These are phyloP conservation scores for Saccharata proteae DNA, from an alignment of 2,329 filamentous ascomycete genomes.

Conservation along the genomic window DNA sequence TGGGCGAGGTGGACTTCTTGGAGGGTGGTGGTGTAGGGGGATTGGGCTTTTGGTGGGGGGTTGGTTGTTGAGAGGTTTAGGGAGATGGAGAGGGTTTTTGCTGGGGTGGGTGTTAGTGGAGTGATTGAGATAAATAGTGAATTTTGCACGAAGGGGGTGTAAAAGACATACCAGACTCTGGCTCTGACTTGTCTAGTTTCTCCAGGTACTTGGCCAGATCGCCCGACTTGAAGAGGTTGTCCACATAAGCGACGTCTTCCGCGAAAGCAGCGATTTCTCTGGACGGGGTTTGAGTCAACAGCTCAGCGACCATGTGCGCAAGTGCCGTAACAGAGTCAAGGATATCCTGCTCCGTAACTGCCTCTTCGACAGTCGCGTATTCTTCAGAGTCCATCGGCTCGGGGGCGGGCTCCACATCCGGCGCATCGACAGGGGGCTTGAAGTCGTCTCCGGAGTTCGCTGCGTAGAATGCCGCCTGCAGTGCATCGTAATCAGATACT, in stretches of 20 bases:
- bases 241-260: conserved; percentile 40
- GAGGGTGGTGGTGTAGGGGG: conserved; percentile 41
- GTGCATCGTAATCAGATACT: conserved; percentile 33
- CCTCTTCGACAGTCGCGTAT: conserved; percentile 56
- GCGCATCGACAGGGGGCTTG: conserved; percentile 14
- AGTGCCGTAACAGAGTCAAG: conserved; percentile 36
- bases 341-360: conserved; percentile 51
- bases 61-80: conserved; percentile 7
- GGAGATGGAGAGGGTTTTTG: conserved; percentile 22
- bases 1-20: conserved; percentile 45
- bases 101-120: conserved; percentile 13
- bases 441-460: conserved; percentile 12
- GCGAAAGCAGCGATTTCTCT: conserved; percentile 44
- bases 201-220: conserved; percentile 2
- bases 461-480: conserved; percentile 20
- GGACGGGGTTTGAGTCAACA: conserved; percentile 51
- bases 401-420: conserved; percentile 12
- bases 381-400: conserved; percentile 31
- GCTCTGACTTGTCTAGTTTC: conserved; percentile 8
- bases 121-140: no score
- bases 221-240: conserved; percentile 1
- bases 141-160: not conserved
- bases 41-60: conserved; percentile 15
- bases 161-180: conserved; percentile 11
- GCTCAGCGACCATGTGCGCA: conserved; percentile 26